Percentiles rank a stretch among this genome's conserved stretches.
Evolutionary conservation across 148 eudicot genomes (phyloP).

Genomic region (Arctostaphylos glauca): DNA sequence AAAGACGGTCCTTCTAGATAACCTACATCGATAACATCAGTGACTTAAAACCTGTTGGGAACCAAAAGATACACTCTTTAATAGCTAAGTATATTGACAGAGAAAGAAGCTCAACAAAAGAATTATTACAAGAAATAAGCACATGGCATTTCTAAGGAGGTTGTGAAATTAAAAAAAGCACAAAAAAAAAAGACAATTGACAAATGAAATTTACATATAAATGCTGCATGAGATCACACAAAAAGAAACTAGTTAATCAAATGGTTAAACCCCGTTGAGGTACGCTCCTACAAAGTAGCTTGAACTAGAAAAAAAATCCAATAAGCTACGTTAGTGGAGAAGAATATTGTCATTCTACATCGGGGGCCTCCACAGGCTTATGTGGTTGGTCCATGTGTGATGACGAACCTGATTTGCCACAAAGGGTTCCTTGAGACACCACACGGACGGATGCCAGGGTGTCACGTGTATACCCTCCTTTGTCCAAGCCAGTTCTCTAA

Average conservation of each 20-base stretch:
- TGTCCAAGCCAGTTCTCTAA: neutral
- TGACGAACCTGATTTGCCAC: neutral
- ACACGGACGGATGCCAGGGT: neutral
- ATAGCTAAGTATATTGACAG: neutral
- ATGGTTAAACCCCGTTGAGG: neutral
- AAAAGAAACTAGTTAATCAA: neutral
- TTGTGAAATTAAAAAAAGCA: neutral
- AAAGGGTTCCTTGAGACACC: neutral
- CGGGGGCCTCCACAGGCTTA: neutral
- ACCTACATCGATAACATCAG: neutral
- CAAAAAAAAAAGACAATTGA: neutral
- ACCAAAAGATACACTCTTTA: neutral
- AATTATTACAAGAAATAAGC: neutral
- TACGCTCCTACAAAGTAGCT: neutral
- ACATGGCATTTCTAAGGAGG: neutral
- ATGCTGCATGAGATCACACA: neutral
- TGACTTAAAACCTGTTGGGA: neutral
- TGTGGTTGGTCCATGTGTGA: neutral
- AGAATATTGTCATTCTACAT: neutral
- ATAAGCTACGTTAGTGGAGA: neutral
- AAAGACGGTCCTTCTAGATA: neutral
- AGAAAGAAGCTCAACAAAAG: neutral
- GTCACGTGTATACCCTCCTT: neutral
- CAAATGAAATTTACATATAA: neutral
- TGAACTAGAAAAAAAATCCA: neutral